Evolutionary conservation across 2,329 filamentous ascomycete species (phyloP).

Genomic region (Pseudogymnoascus sp.): DNA sequence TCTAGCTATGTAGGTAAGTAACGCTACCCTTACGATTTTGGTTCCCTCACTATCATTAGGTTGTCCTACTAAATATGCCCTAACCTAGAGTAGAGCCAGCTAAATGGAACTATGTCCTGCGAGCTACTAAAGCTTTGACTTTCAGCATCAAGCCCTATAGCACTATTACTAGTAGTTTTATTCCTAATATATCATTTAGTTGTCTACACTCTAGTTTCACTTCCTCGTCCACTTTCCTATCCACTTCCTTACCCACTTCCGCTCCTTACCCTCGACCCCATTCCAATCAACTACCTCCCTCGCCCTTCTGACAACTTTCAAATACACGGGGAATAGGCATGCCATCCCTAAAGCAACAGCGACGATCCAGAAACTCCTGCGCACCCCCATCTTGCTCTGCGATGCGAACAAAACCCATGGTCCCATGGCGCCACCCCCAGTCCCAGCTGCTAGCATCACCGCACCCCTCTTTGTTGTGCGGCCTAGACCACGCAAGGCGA

Average conservation of each 20-base stretch:
- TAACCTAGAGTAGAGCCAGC: no score
- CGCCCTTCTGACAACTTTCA: neutral
- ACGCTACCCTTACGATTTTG: no score
- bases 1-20: no score
- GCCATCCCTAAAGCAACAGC: neutral
- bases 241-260: neutral
- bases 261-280: neutral
- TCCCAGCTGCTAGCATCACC: conserved; percentile 33
- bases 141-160: no score
- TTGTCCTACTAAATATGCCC: no score
- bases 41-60: no score
- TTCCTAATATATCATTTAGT: no score
- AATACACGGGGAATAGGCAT: neutral
- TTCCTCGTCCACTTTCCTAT: neutral
- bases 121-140: no score
- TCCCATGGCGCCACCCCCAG: conserved; percentile 25
- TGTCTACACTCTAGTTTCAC: no score
- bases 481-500: conserved; percentile 72
- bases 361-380: neutral
- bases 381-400: neutral
- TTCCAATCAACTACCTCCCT: neutral
- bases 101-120: no score
- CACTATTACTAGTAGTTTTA: no score
- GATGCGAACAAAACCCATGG: conserved; percentile 25
- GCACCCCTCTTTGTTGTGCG: conserved; percentile 70